phyloP scores from a whole-genome alignment of 192 early-diverging fungal species.

The Coemansia sp. region DNA sequence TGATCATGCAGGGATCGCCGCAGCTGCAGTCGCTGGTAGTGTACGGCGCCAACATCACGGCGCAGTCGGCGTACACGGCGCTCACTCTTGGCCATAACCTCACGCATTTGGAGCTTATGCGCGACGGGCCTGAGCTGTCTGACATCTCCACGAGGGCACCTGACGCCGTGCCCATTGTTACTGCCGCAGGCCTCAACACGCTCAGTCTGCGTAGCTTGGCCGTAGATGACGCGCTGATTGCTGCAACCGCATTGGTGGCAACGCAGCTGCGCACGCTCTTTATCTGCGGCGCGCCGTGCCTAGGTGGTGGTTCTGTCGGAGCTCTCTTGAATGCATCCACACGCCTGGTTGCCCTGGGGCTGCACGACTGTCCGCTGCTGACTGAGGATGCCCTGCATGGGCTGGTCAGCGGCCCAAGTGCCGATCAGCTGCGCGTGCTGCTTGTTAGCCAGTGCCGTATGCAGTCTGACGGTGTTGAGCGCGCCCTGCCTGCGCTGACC shows the following conservation, averaged over 20 bases:
- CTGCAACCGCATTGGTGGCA: slow-evolving; percentile 12
- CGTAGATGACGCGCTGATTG: slow-evolving; percentile 21
- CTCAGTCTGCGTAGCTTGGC: slow-evolving; percentile 34
- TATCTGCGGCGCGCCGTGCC: slow-evolving; percentile 20
- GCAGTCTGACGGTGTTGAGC: slow-evolving; percentile 46
- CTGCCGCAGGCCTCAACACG: slow-evolving; percentile 21
- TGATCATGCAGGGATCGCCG: slow-evolving; percentile 16
- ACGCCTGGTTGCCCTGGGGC: slow-evolving; percentile 26
- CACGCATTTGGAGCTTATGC: slow-evolving; percentile 35
- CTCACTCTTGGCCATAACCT: slow-evolving; percentile 13
- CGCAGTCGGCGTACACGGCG: slow-evolving; percentile 11
- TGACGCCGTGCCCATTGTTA: slow-evolving; percentile 5
- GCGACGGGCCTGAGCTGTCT: slow-evolving; percentile 18
- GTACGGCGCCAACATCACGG: slow-evolving; percentile 30
- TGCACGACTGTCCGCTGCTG: slow-evolving; percentile 27
- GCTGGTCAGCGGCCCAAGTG: slow-evolving; percentile 29
- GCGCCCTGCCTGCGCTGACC: slow-evolving; percentile 25
- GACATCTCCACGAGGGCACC: neutral
- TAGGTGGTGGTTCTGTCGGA: slow-evolving; percentile 22
- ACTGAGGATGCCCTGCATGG: slow-evolving; percentile 22
- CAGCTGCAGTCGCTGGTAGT: slow-evolving; percentile 39
- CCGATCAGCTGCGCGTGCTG: slow-evolving; percentile 20
- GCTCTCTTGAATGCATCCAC: slow-evolving; percentile 20
- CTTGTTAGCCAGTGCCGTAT: slow-evolving; percentile 31
- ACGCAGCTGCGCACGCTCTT: slow-evolving; percentile 35